Evolutionary conservation across 2,329 filamentous ascomycete species (phyloP).

Genomic region (Harringtonia aguacate): DNA sequence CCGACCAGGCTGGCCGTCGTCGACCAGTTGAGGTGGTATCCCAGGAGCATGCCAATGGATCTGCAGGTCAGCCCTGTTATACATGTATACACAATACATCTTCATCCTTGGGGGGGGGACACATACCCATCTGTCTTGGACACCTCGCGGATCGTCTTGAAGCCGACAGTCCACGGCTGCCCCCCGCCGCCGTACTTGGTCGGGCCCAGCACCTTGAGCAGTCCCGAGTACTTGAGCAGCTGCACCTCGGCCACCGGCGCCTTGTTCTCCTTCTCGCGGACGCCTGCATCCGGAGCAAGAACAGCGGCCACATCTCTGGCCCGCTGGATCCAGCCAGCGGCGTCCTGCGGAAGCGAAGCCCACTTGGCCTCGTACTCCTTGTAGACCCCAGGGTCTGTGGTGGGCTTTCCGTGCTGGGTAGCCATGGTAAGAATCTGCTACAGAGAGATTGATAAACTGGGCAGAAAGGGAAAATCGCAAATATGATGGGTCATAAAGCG

Average conservation of each 20-base stretch:
- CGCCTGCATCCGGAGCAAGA: constrained; percentile 21
- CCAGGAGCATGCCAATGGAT: constrained; percentile 54
- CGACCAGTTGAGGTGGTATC: constrained; percentile 55
- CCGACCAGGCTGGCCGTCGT: constrained; percentile 51
- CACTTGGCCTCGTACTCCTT: constrained; percentile 24
- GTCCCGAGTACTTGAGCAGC: constrained; percentile 28
- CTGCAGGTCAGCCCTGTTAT: constrained; percentile 17
- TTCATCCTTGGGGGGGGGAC: no score
- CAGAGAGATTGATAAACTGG: no score
- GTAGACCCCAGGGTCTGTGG: constrained; percentile 26
- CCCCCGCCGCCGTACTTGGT: constrained; percentile 31
- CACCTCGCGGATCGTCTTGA: constrained; percentile 49
- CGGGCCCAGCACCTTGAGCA: constrained; percentile 27
- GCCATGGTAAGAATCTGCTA: neutral
- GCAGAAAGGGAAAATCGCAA: no score
- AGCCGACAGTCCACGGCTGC: constrained; percentile 38
- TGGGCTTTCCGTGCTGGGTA: neutral
- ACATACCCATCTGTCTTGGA: constrained; percentile 50
- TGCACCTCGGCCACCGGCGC: constrained; percentile 27
- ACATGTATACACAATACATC: neutral
- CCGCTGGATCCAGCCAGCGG: constrained; percentile 25
- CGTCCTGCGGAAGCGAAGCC: constrained; percentile 20
- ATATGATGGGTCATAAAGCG: no score
- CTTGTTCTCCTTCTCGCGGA: constrained; percentile 26
- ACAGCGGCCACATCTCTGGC: constrained; percentile 26